Conservation (phyloP, 2,329 filamentous ascomycete genomes). For the Colletotrichum euphorbiae region DNA sequence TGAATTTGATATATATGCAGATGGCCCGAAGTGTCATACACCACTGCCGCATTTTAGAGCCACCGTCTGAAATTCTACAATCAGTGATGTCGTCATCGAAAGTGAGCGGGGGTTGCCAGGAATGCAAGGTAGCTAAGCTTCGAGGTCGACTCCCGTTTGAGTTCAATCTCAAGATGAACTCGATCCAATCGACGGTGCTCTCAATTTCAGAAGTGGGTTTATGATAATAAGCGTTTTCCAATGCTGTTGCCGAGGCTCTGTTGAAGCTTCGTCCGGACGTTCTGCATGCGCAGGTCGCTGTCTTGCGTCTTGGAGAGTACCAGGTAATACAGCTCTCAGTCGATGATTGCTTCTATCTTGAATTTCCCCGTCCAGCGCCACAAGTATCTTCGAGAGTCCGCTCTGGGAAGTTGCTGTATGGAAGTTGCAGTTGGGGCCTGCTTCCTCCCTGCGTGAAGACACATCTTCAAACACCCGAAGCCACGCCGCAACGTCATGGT, state of each 20-base stretch:
- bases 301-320: background rate
- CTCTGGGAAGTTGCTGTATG: background rate
- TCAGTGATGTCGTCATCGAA: too few species aligned
- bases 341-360: constrained; percentile 38
- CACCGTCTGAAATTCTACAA: too few species aligned
- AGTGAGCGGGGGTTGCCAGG: too few species aligned
- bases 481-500: background rate
- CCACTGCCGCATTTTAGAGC: too few species aligned
- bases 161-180: too few species aligned
- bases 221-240: background rate
- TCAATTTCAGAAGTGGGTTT: too few species aligned
- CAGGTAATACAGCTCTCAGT: constrained; percentile 11
- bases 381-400: background rate
- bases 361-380: constrained; percentile 18
- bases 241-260: background rate
- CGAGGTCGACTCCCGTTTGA: too few species aligned
- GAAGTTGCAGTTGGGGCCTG: background rate
- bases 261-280: background rate
- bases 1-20: too few species aligned
- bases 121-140: too few species aligned
- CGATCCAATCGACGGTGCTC: too few species aligned
- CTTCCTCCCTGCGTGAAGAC: background rate
- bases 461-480: constrained; percentile 1
- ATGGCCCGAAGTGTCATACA: too few species aligned
- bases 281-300: background rate